Conservation (phyloP, 768 basidiomycete species). For the Pisolithus tinctorius region DNA sequence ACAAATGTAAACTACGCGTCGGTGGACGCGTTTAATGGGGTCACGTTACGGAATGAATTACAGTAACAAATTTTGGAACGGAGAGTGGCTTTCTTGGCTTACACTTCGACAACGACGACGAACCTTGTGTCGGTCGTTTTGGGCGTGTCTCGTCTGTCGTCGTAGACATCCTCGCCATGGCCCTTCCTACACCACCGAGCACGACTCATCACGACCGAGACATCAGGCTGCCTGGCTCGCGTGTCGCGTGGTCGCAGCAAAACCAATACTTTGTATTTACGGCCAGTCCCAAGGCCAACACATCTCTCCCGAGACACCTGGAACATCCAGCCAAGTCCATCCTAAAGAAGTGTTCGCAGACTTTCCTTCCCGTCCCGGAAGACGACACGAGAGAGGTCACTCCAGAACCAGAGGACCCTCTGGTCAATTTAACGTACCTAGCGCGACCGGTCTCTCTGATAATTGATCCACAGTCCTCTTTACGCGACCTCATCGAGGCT, state of each 20-base stretch:
- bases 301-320: constrained; percentile 28
- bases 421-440: constrained; percentile 58
- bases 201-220: constrained; percentile 54
- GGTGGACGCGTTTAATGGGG: constrained; percentile 33
- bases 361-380: constrained; percentile 32
- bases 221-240: constrained; percentile 31
- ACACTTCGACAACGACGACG: constrained; percentile 1
- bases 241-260: constrained; percentile 47
- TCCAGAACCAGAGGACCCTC: constrained; percentile 69
- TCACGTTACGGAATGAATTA: constrained; percentile 24
- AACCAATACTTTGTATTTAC: constrained; percentile 42
- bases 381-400: constrained; percentile 54
- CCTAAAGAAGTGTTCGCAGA: constrained; percentile 46
- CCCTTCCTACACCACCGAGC: constrained; percentile 58
- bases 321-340: constrained; percentile 57
- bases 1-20: constrained; percentile 32
- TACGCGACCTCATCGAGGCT: constrained; percentile 61
- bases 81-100: not conserved
- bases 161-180: constrained; percentile 20
- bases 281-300: constrained; percentile 20
- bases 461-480: constrained; percentile 38
- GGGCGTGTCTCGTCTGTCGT: constrained; percentile 2
- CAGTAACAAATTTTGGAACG: not conserved
- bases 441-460: constrained; percentile 58
- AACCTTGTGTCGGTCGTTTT: constrained; percentile 6